A percentile compares a stretch with the other conserved stretches of the same genome.
Conservation (phyloP, 2,329 filamentous ascomycete genomes). For the Blumeria hordei region DNA sequence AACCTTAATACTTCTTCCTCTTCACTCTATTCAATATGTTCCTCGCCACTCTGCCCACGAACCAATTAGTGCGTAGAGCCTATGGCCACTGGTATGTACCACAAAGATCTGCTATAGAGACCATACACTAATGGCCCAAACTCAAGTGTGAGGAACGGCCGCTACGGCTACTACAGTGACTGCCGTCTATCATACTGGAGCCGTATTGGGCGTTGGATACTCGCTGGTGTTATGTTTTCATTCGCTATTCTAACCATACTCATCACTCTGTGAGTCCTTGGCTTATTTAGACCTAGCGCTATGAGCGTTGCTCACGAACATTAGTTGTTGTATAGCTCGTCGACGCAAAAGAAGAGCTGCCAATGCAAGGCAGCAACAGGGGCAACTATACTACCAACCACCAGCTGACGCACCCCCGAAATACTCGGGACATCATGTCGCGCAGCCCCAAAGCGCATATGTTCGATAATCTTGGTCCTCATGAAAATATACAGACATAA, state of each 20-base stretch:
- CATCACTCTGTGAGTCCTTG: not conserved
- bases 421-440: not conserved
- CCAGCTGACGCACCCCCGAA: not conserved
- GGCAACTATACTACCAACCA: not conserved
- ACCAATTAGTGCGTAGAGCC: not conserved
- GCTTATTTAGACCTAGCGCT: not conserved
- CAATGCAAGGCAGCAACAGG: not conserved
- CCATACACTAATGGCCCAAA: not conserved
- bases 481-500: too few species aligned
- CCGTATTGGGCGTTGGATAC: not conserved
- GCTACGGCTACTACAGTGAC: not conserved
- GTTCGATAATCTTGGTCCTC: not conserved
- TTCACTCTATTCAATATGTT: too few species aligned
- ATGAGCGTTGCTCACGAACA: not conserved
- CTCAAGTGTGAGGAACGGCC: not conserved
- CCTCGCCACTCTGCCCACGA: too few species aligned
- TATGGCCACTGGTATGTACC: not conserved
- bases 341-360: not conserved
- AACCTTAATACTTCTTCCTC: too few species aligned
- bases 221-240: not conserved
- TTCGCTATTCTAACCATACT: not conserved
- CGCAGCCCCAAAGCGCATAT: not conserved
- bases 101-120: not conserved
- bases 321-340: not conserved
- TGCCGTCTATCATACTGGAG: not conserved